Base-by-base conservation (phyloP, 129 eudicot species). In the Flaveria bidentis region DNA sequence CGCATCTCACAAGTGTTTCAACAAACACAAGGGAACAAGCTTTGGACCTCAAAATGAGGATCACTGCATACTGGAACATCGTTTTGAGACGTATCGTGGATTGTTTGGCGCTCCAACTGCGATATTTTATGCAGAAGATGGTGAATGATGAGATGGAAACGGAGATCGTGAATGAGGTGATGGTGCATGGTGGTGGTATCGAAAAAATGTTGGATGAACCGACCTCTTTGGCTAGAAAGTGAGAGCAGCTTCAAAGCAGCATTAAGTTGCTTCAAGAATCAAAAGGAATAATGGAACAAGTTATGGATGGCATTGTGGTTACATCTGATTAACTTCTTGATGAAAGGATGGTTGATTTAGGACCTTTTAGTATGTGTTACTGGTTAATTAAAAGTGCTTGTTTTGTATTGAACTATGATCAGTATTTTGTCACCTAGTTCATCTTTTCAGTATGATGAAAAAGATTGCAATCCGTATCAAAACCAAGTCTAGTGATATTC, bases 31-130 rank as follows among this genome's bases (percentile, higher is more conserved):
- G 80, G 58, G 76, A 78, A 14, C 72, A 83, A 51, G 83, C 86
- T 4, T 78, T 72, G 22, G 86, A 83, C 46, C 15, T 83, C 53
- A 83, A 83, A 56, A 83, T 83, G 86, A 78, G 80, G 53, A 73
- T 78, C 22, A 8, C 67, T 3, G 80, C 86, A 41, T 83, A 82
- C 5, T 82, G 85, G 85, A 57, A 82, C 0, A 77, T 82, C 58
- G 82, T 82, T 9, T 44, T 72, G 62, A 73, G 58, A 47, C 77
- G 86, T 36, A 45, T 83, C 33, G 80, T 83, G 23, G 86, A 83
- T 23, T 47, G 50, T 28, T 26, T 73, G n/a, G 86, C 80, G 25
- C 70, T 83, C 61, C 51, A 83, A 12, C 63, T 83, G 16, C 66
- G 72, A 23, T 68, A 30, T 44, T 7, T 55, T 2, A 28, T 83